Conservation (phyloP, 2,329 filamentous ascomycete species). For the Botrytis tulipae region DNA sequence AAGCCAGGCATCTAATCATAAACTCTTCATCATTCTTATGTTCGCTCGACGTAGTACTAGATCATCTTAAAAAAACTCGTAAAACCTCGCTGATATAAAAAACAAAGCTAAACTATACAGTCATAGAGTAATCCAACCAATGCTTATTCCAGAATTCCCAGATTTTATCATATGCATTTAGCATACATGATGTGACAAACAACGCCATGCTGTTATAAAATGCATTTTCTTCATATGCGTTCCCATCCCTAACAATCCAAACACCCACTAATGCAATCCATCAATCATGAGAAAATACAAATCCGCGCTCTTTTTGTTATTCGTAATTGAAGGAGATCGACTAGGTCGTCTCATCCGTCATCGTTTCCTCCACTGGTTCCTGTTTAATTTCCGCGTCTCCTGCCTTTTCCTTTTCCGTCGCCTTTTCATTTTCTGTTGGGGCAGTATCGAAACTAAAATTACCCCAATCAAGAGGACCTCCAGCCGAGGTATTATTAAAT, state of each 20-base stretch:
- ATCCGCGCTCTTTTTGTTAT: neutral
- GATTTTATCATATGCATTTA: neutral
- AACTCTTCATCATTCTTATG: neutral
- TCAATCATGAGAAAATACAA: constrained; percentile 8
- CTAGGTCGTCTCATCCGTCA: neutral
- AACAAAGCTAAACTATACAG: neutral
- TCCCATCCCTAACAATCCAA: neutral
- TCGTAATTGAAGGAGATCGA: constrained; percentile 3
- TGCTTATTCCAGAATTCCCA: neutral
- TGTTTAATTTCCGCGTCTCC: constrained; percentile 27
- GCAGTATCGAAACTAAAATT: constrained; percentile 9
- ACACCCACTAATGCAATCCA: constrained; percentile 6
- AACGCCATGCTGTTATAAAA: neutral
- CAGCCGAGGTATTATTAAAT: constrained; percentile 19
- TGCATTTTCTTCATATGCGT: neutral
- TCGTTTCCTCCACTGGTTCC: constrained; percentile 24
- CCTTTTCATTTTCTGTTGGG: constrained; percentile 2
- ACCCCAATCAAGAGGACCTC: constrained; percentile 12
- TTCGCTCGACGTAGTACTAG: neutral
- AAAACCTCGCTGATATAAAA: neutral
- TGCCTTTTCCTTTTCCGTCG: neutral
- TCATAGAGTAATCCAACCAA: neutral
- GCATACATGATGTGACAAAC: neutral
- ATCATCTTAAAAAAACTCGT: neutral
- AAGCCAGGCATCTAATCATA: neutral